Conservation (phyloP, 2,329 filamentous ascomycete species). For the Penicillium palitans region DNA sequence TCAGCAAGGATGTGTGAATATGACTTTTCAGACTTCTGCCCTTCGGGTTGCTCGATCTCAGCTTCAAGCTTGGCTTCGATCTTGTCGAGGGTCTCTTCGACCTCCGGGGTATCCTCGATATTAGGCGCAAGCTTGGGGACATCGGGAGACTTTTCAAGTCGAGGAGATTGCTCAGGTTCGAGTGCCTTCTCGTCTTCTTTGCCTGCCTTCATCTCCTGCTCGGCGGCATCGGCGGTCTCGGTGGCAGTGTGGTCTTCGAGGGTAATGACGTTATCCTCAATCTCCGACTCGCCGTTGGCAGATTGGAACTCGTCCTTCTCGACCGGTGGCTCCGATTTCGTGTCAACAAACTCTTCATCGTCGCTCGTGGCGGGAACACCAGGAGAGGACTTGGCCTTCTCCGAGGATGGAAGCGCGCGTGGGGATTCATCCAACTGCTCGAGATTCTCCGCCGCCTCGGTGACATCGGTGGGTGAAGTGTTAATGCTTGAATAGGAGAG, state of each 20-base stretch:
- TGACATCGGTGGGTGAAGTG: slow-evolving; percentile 23
- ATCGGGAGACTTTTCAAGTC: neutral
- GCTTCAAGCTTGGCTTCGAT: slow-evolving; percentile 7
- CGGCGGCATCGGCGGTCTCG: neutral
- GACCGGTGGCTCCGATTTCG: slow-evolving; percentile 25
- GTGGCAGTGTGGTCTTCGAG: neutral
- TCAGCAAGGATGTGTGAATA: neutral
- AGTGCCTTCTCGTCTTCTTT: neutral
- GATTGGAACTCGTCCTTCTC: too few relatives aligned
- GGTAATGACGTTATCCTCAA: slow-evolving; percentile 7
- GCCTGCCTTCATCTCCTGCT: neutral
- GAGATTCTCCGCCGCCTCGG: slow-evolving; percentile 21
- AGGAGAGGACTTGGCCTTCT: slow-evolving; percentile 21
- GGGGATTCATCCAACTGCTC: slow-evolving; percentile 17
- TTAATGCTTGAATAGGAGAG: slow-evolving; percentile 28
- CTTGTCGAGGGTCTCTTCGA: slow-evolving; percentile 10
- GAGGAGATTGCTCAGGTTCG: neutral
- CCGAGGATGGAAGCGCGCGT: slow-evolving; percentile 13
- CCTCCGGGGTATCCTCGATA: slow-evolving; percentile 2
- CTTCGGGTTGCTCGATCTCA: neutral
- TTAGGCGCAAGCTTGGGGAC: slow-evolving; percentile 1
- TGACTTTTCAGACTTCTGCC: neutral
- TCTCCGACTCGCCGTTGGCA: slow-evolving; percentile 23
- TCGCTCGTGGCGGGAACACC: slow-evolving; percentile 21
- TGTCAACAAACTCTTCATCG: slow-evolving; percentile 27